phyloP scores from a whole-genome alignment of 192 early-diverging fungal genomes.

The Rhizoclosmatium globosum region DNA sequence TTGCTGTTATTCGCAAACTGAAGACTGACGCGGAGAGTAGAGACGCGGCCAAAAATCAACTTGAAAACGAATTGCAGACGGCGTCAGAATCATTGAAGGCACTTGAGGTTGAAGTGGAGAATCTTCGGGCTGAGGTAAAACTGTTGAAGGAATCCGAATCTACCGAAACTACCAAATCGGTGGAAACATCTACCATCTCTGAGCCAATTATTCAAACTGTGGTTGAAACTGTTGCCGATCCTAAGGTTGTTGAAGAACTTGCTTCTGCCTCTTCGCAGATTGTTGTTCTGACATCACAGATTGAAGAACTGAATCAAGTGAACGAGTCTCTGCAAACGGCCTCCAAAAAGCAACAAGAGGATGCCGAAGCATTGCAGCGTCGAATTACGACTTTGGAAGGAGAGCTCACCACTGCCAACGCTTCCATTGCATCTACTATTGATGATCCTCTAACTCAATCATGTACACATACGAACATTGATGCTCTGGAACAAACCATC shows the following conservation, averaged over 20 bases:
- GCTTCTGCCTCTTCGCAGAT: not conserved
- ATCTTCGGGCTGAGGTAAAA: not conserved
- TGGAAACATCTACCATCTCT: not conserved
- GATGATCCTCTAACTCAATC: not conserved
- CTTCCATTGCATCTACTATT: not conserved
- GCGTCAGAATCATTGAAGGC: not conserved
- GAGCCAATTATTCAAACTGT: no score
- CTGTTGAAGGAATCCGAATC: not conserved
- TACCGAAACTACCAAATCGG: not conserved
- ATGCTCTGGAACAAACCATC: slow-evolving; percentile 4
- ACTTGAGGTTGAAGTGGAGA: not conserved
- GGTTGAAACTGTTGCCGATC: no score
- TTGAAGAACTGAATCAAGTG: not conserved
- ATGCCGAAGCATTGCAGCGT: not conserved
- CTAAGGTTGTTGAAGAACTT: not conserved
- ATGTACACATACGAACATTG: slow-evolving; percentile 16
- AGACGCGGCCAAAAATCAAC: not conserved
- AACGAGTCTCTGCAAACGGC: not conserved
- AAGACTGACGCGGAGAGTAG: slow-evolving; percentile 22
- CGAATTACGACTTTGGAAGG: not conserved
- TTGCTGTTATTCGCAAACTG: slow-evolving; percentile 30
- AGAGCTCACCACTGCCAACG: not conserved
- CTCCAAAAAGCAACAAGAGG: not conserved
- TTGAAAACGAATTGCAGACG: not conserved
- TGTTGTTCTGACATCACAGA: not conserved